phyloP scores from a whole-genome alignment of 2,329 filamentous ascomycete genomes.

The Thelonectria discophora region DNA sequence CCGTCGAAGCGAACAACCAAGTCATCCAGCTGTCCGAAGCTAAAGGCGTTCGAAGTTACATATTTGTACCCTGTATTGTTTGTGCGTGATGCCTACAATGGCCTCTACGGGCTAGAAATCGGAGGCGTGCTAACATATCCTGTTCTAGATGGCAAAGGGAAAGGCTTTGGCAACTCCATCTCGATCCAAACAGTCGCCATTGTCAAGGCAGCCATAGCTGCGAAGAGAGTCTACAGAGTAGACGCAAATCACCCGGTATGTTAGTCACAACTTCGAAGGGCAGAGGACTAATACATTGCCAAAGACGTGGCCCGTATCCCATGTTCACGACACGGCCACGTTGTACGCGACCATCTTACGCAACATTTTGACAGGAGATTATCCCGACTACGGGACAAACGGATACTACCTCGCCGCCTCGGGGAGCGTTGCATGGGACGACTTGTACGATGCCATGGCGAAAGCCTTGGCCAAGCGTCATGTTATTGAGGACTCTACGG shows the following conservation, averaged over 20 bases:
- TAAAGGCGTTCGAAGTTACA: constrained; percentile 57
- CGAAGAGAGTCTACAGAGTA: constrained; percentile 14
- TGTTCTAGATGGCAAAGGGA: constrained; percentile 19
- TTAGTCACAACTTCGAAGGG: too few relatives aligned
- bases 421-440: constrained; percentile 59
- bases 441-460: constrained; percentile 59
- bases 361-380: constrained; percentile 51
- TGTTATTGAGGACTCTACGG: constrained; percentile 48
- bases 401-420: constrained; percentile 62
- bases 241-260: constrained; percentile 18
- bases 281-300: not conserved
- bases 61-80: constrained; percentile 64
- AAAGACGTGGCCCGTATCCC: constrained; percentile 62
- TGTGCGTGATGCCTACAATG: constrained; percentile 43
- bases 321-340: constrained; percentile 56
- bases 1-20: constrained; percentile 51
- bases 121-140: too few relatives aligned
- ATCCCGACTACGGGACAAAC: constrained; percentile 51
- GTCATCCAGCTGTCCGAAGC: constrained; percentile 55
- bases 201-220: constrained; percentile 21
- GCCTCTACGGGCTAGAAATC: too few relatives aligned
- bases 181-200: constrained; percentile 25
- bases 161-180: constrained; percentile 23
- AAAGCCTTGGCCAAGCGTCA: constrained; percentile 50
- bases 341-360: constrained; percentile 57